These are phyloP conservation scores for Fusarium sp. DNA, from an alignment of 2,329 filamentous ascomycete genomes.

Conservation along the genomic window DNA sequence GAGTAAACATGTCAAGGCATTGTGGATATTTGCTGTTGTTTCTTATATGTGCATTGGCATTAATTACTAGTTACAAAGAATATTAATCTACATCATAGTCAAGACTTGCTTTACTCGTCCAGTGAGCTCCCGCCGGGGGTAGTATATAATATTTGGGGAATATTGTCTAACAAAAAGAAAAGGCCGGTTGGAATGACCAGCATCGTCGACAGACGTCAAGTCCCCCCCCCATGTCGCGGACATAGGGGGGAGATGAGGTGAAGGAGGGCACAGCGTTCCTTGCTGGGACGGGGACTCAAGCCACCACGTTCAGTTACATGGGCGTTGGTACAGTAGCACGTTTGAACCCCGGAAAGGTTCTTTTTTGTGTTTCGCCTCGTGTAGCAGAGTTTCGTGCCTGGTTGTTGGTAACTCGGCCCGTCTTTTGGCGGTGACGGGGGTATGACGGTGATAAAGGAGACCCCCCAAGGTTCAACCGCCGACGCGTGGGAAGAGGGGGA, in stretches of 20 bases:
- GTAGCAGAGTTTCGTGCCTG: background rate
- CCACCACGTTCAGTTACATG: background rate
- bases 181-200: conserved; percentile 23
- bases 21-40: conserved; percentile 1
- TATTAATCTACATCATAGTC: conserved; percentile 18
- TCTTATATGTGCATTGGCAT: conserved; percentile 20
- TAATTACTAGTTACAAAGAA: conserved; percentile 33
- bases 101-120: conserved; percentile 12
- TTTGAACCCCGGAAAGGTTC: background rate
- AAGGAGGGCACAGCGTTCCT: background rate
- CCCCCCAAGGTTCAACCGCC: conserved; percentile 17
- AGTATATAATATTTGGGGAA: background rate
- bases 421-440: conserved; percentile 7
- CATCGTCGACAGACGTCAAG: conserved; percentile 31
- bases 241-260: conserved; percentile 12
- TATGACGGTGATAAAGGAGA: conserved; percentile 19
- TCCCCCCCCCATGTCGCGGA: conserved; percentile 25
- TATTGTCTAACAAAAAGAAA: background rate
- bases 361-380: conserved; percentile 10
- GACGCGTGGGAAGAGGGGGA: background rate
- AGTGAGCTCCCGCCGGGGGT: conserved; percentile 24
- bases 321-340: background rate
- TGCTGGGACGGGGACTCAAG: background rate
- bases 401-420: background rate
- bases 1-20: background rate